A percentile compares a stretch with the other conserved stretches of the same genome.
phyloP scores from a whole-genome alignment of 2,329 filamentous ascomycete genomes.

The Rasamsonia emersonii region DNA sequence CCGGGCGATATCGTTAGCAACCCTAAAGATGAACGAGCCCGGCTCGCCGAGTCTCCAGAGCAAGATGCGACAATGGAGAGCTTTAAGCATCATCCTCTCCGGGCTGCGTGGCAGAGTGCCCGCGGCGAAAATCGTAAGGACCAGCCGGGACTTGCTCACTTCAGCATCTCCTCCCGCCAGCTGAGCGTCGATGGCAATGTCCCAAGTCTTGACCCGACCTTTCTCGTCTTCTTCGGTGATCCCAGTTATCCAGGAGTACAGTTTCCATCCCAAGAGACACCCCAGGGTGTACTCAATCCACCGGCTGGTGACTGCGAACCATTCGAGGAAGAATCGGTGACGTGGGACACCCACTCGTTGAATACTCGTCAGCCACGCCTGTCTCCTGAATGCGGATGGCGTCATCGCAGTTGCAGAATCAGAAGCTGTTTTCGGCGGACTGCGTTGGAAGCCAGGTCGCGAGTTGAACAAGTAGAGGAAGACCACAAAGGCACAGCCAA shows the following conservation, averaged over 20 bases:
- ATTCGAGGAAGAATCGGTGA: slow-evolving; percentile 78
- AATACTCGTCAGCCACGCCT: slow-evolving; percentile 87
- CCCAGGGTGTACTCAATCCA: slow-evolving; percentile 72
- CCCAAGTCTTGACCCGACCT: slow-evolving; percentile 83
- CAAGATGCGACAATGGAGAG: slow-evolving; percentile 81
- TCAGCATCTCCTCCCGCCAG: slow-evolving; percentile 83
- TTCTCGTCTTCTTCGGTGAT: slow-evolving; percentile 76
- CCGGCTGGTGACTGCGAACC: slow-evolving; percentile 70
- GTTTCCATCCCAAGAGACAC: slow-evolving; percentile 65
- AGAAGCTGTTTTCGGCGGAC: slow-evolving; percentile 25
- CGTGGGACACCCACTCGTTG: slow-evolving; percentile 87
- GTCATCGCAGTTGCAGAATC: slow-evolving; percentile 35
- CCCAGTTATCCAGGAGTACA: slow-evolving; percentile 72
- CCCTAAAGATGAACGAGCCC: slow-evolving; percentile 54
- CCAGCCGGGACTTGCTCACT: slow-evolving; percentile 77
- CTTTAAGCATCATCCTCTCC: slow-evolving; percentile 78
- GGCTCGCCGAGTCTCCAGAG: slow-evolving; percentile 68
- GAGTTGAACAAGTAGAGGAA: slow-evolving; percentile 49
- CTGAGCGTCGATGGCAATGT: slow-evolving; percentile 86
- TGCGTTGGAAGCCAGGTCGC: slow-evolving; percentile 47
- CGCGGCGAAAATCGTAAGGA: slow-evolving; percentile 79
- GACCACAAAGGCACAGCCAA: slow-evolving; percentile 48
- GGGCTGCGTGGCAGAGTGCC: slow-evolving; percentile 79
- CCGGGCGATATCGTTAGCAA: slow-evolving; percentile 61
- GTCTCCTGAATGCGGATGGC: slow-evolving; percentile 76